Evolutionary conservation across 495 filamentous ascomycete genomes (phyloP), one percentile per base, ranked within the genome.

Genomic region (Hyaloscypha hepaticicola): DNA sequence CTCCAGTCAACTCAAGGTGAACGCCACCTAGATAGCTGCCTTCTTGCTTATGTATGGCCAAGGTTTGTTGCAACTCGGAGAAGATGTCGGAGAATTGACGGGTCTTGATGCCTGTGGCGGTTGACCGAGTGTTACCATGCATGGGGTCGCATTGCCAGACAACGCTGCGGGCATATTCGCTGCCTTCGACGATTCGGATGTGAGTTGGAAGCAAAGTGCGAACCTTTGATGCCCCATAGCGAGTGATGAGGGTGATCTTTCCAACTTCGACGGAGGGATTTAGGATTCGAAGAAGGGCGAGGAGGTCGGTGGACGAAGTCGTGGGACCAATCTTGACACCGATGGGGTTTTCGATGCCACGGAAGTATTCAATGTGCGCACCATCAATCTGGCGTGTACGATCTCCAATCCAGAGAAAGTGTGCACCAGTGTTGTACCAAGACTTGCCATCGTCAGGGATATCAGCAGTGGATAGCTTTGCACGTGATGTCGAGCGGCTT

Each of bases 91-190:
- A 82, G 76, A 98, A 98, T 58, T 88, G 86, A 2, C 96, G 83
- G 3, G 95, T 99, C 80, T 99, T 99, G 73, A 96, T 82, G 9
- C 87, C 88, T 0, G 82, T 79, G 0, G 86, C 78, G 0, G 92
- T 93, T 22, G 86, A 82, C 60, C 79, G 79, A 24, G 88, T 91
- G 75, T 92, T 92, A 45, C 95, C 95, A 78, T 99, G 95, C 96
- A 98, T 98, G 12, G 95, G 95, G 76, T 99, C 95, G 76, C 92
- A 96, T 75, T 97, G 92, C 95, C 95, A 99, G 66, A 99, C 92
- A 16, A 96, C 92, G 24, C 85, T 72, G 73, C 94, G 87, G 1
- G 82, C 83, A 60, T 89, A 90, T 66, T 79, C 83, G 70, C 78
- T 82, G 66, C 77, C 75, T 70, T 93, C 87, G 22, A 99, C 95